Conservation (phyloP, 192 early-diverging fungal genomes). For the Coemansia interrupta region DNA sequence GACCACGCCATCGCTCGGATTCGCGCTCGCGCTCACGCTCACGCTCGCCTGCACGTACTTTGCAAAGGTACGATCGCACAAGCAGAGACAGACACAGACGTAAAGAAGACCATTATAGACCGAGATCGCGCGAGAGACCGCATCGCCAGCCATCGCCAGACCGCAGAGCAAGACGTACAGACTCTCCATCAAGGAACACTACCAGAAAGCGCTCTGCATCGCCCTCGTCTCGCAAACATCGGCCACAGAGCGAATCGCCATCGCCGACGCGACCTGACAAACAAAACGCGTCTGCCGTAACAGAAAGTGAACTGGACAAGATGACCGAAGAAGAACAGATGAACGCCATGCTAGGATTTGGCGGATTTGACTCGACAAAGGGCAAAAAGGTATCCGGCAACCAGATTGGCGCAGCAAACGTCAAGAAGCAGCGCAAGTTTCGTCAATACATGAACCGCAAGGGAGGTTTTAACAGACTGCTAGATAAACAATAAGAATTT, state of each 20-base stretch:
- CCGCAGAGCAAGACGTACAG: not conserved
- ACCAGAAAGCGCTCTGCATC: conserved; percentile 14
- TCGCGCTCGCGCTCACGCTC: conserved; percentile 1
- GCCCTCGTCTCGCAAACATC: conserved; percentile 5
- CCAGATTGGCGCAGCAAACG: conserved; percentile 67
- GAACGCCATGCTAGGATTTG: conserved; percentile 84
- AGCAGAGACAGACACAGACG: conserved; percentile 6
- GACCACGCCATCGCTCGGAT: not conserved
- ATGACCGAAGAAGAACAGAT: conserved; percentile 68
- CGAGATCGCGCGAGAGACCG: conserved; percentile 19
- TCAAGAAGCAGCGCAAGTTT: conserved; percentile 83
- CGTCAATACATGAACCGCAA: conserved; percentile 93
- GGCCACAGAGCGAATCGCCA: conserved; percentile 8
- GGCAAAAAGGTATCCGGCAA: conserved; percentile 74
- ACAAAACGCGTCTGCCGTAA: not conserved
- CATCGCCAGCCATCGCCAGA: not conserved
- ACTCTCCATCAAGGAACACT: not conserved
- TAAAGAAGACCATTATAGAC: conserved; percentile 10
- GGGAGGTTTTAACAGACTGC: conserved; percentile 75
- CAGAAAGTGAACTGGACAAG: conserved; percentile 8
- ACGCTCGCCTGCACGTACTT: not conserved
- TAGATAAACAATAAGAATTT: conserved; percentile 29
- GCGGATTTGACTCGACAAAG: conserved; percentile 81
- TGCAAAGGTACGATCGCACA: not conserved
- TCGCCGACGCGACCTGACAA: conserved; percentile 6